phyloP scores from a whole-genome alignment of 352 stramenopile genomes.

The Phytopythium cucurbitacearum region DNA sequence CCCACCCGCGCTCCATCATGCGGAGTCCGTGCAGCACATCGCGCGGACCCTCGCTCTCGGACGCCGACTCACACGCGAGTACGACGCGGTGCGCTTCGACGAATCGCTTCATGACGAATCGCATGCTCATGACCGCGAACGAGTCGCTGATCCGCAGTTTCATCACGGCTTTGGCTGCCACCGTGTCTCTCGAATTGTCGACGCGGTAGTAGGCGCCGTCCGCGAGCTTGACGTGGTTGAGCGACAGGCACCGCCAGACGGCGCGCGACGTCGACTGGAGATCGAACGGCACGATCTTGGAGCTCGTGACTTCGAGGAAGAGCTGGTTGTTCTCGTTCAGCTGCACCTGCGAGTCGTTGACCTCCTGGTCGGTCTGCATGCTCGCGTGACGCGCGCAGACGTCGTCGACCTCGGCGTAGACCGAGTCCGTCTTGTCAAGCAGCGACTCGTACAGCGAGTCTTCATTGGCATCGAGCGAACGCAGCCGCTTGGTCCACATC shows the following conservation, averaged over 20 bases:
- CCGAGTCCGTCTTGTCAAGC: constrained; percentile 17
- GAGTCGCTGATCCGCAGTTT: constrained; percentile 25
- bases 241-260: constrained; percentile 32
- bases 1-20: constrained; percentile 39
- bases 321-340: constrained; percentile 16
- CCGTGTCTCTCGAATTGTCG: constrained; percentile 20
- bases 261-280: constrained; percentile 29
- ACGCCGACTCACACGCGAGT: constrained; percentile 23
- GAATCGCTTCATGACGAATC: constrained; percentile 36
- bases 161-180: constrained; percentile 42
- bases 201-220: constrained; percentile 34
- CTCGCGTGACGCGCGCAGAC: constrained; percentile 19
- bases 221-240: constrained; percentile 24
- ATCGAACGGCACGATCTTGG: constrained; percentile 40
- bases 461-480: constrained; percentile 8
- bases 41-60: constrained; percentile 23
- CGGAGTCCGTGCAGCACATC: constrained; percentile 30
- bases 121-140: constrained; percentile 26
- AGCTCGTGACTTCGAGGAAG: constrained; percentile 34
- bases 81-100: constrained; percentile 17
- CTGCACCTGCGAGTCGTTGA: constrained; percentile 23
- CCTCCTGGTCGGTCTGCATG: constrained; percentile 25
- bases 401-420: constrained; percentile 24
- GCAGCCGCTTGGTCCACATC: constrained; percentile 1
- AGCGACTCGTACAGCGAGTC: constrained; percentile 19